phyloP scores from a whole-genome alignment of 306 rosid species.

The Pterocarpus santalinus region DNA sequence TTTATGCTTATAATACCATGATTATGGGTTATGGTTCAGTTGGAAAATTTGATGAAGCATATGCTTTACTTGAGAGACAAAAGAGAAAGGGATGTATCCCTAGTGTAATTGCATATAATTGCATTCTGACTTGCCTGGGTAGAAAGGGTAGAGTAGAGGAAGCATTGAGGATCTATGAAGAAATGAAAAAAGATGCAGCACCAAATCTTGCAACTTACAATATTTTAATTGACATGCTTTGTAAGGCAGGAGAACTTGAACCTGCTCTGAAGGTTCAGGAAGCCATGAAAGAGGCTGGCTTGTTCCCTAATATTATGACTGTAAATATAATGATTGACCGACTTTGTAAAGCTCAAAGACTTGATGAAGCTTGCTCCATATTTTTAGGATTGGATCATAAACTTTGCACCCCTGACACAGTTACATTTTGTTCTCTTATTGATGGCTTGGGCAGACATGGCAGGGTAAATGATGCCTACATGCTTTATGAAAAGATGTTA shows the following conservation, averaged over 20 bases:
- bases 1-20: conserved; percentile 97
- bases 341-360: conserved; percentile 82
- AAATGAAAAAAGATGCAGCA: conserved; percentile 88
- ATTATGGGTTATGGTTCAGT: conserved; percentile 96
- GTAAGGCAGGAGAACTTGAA: conserved; percentile 77
- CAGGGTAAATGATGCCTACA: conserved; percentile 84
- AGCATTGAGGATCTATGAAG: conserved; percentile 71
- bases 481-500: conserved; percentile 90
- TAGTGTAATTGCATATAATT: conserved; percentile 81
- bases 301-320: conserved; percentile 89
- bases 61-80: conserved; percentile 90
- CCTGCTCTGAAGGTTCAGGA: conserved; percentile 68
- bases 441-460: conserved; percentile 93
- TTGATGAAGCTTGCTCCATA: conserved; percentile 89
- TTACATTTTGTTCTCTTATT: conserved; percentile 89
- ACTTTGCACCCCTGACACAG: conserved; percentile 72
- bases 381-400: conserved; percentile 83
- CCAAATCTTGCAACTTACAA: conserved; percentile 89
- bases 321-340: conserved; percentile 92
- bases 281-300: conserved; percentile 84
- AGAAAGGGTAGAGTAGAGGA: conserved; percentile 78
- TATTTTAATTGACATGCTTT: conserved; percentile 86
- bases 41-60: conserved; percentile 89
- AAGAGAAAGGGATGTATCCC: conserved; percentile 90
- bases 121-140: conserved; percentile 86